phyloP scores from a whole-genome alignment of 768 basidiomycete species.

The Scleroderma bovista region DNA sequence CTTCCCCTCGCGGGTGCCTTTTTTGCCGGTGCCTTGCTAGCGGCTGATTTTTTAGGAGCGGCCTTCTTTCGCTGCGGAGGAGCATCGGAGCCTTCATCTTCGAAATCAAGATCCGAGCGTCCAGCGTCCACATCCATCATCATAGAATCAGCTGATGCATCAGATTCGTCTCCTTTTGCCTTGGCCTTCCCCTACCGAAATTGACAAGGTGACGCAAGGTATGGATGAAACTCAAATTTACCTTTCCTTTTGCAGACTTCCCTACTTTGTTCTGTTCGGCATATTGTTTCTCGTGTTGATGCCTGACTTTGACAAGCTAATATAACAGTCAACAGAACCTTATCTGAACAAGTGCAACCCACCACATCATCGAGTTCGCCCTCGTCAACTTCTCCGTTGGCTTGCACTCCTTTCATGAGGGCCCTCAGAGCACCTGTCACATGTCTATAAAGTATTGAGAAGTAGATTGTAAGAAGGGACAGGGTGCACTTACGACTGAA shows the following conservation, averaged over 20 bases:
- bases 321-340: not conserved
- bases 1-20: constrained; percentile 46
- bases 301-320: constrained; percentile 66
- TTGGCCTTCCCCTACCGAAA: constrained; percentile 45
- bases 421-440: constrained; percentile 52
- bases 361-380: constrained; percentile 73
- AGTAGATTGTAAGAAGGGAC: not conserved
- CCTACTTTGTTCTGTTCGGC: constrained; percentile 38
- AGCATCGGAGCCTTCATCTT: constrained; percentile 38
- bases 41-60: constrained; percentile 35
- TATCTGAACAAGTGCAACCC: constrained; percentile 15
- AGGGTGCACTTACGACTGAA: constrained; percentile 60
- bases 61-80: constrained; percentile 35
- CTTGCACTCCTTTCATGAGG: constrained; percentile 63
- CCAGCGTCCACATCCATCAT: constrained; percentile 63
- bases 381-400: constrained; percentile 63
- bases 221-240: constrained; percentile 12
- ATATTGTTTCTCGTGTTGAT: constrained; percentile 62
- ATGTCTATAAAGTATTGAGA: constrained; percentile 47
- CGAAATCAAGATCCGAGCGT: constrained; percentile 49
- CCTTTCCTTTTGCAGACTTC: constrained; percentile 41
- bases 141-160: constrained; percentile 64
- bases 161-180: constrained; percentile 46
- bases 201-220: not conserved
- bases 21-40: constrained; percentile 38